Base-by-base conservation (phyloP, 148 eudicot species). In the Spergularia bocconei region DNA sequence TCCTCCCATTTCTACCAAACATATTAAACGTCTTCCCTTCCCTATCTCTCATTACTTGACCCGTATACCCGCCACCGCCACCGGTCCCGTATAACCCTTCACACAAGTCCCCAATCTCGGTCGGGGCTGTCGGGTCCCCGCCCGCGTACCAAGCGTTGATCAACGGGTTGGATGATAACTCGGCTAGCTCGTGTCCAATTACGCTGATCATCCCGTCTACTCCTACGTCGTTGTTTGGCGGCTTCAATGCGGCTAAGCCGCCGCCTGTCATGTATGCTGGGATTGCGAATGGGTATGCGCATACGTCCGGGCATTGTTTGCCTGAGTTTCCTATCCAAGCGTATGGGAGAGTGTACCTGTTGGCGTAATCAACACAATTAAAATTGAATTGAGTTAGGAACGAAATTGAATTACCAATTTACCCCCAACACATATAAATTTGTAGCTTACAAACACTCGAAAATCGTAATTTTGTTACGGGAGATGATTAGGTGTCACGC, bases 61-160 rank as follows among this genome's bases (percentile, higher is more conserved):
- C 98, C 39, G 90, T 92, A 38, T 88, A 94, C 81, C 98, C 98
- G 16, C 98, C 98, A 3, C 98, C 98, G 2, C 98, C 98, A 1
- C 98, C 98, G 19, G 92, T 81, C 11, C 98, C 98, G 63, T 94
- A 94, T 67, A 94, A 59, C 58, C 98, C 98, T 69, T 92, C 93
- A 33, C 98, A 94, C 79, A 94, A 64, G 78, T 94, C 98, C 73
- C 93, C 97, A 0, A 94, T 94, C 84, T 94, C 98, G 0, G 98
- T 94, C 10, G 98, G 97, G 1, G 98, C 96, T 13, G 91, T 90
- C n/a, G 98, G 98, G 64, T 94, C 98, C 74, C 90, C 98, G 0
- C 98, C 98, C 0, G 98, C 98, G 53, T 94, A 94, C 97, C 97
- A 94, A 8, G 98, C 98, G 62, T 94, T 94, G 6, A 91, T 82